Evolutionary conservation across 352 stramenopile species (phyloP), one percentile per base, ranked within the genome.

Genomic region (Globisporangium paroecandrum): DNA sequence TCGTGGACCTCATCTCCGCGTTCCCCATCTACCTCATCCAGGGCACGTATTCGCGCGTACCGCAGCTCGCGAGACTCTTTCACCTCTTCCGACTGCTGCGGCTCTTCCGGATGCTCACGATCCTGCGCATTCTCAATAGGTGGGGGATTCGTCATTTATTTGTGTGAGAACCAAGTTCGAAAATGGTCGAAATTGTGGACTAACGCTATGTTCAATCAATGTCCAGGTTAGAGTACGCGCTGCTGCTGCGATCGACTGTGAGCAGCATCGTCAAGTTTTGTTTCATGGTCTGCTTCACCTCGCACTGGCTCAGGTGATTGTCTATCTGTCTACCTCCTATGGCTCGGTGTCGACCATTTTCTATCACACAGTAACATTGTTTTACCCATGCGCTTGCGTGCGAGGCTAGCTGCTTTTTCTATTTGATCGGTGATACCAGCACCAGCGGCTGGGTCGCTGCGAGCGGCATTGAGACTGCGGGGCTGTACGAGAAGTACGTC

Each of bases 1-100:
- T 82, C 54, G 51, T 94, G 10, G 86, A 94, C 64, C 84, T 91
- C 27, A 69, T 94, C n/a, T 85, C 84, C 1, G 76, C 86, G 7
- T 89, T 93, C 58, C 86, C 86, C 4, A 80, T 91, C 32, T 91
- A 93, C 61, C 73, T 90, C 32, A 69, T 93, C 18, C 77, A 87
- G 49, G 80, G 78, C 15, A 77, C 67, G 46, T 89, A 89, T 65
- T 85, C 75, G 15, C 81, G 82, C 3, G 78, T 90, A 18, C 85
- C 81, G 25, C 80, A 90, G 58, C 78, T 91, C 32, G 76, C 79
- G 32, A 73, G 78, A 46, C 56, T 91, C 32, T 89, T 92, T 69
- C 76, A 82, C 8, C 74, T 93, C 20, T 61, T 93, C 24, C 77
- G 82, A 4, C 61, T 93, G 25, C 69, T 93, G 24, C 78, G 82